Evolutionary conservation across 441 rosid species (phyloP), one percentile per base, ranked within the genome.

Genomic region (Aleurites moluccanus): DNA sequence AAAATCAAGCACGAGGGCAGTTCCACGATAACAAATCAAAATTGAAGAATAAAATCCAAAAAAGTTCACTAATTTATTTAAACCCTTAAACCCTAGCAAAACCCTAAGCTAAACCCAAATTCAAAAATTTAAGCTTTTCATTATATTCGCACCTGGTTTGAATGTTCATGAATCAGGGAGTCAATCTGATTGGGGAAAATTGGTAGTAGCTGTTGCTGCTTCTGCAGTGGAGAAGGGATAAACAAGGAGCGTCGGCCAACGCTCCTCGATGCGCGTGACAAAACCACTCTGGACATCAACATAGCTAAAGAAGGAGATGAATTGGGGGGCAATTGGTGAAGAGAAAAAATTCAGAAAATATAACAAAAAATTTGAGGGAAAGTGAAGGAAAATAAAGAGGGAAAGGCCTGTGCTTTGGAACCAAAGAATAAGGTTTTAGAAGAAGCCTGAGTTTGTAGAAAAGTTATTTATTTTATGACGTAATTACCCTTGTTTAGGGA

Each of bases 191-290:
- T 40, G 65, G 88, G 74, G 66, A 80, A 76, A 57, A 74, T 50
- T 28, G 86, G 87, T 69, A 70, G 70, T 56, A 70, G 90, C 57
- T 79, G 84, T 75, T 82, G 90, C 61, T 80, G 84, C 77, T 82
- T 86, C 79, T 45, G 78, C 45, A 85, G 71, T 44, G 86, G 67
- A 35, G 82, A 72, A 67, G 83, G 76, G 55, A 75, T 79, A 66
- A 89, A 82, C 78, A 76, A 67, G 63, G 90, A 77, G 87, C 90
- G 89, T 75, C 84, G 75, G 69, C 83, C 77, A 21, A 83, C 74
- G 76, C 80, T 80, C 82, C 88, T 76, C 23, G 88, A 83, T 63
- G 78, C 78, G 79, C 89, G 88, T 2, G 88, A 83, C 40, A 92
- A 74, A n/a, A 25, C 45, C 69, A 81, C 85, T 82, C 85, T 87